phyloP scores from a whole-genome alignment of 495 filamentous ascomycete genomes.

The Podospora pseudocomata region DNA sequence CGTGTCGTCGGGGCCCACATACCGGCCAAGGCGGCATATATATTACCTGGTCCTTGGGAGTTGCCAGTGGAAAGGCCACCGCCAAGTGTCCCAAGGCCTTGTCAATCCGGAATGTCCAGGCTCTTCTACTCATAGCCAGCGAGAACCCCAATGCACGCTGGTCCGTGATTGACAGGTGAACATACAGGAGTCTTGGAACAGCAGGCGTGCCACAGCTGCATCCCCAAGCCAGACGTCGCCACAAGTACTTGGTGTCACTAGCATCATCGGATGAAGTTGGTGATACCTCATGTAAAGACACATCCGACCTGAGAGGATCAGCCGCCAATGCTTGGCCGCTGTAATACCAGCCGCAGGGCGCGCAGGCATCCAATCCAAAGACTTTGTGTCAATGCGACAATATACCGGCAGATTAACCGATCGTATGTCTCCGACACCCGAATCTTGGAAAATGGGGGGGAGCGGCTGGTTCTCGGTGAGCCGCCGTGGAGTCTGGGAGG shows the following conservation, averaged over 20 bases:
- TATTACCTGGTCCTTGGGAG: neutral
- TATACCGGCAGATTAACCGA: slow-evolving; percentile 20
- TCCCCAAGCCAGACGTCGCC: neutral
- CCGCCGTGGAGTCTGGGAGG: neutral
- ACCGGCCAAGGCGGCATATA: neutral
- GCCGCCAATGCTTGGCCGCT: slow-evolving; percentile 10
- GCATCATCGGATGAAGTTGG: neutral
- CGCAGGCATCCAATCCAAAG: slow-evolving; percentile 12
- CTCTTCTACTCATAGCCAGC: neutral
- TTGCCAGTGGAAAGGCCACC: slow-evolving; percentile 3
- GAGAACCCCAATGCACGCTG: neutral
- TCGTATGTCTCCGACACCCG: slow-evolving; percentile 18
- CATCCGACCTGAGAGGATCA: neutral
- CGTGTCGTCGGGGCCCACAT: neutral
- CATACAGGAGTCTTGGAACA: too few relatives aligned
- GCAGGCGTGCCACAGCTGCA: neutral
- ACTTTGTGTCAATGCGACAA: slow-evolving; percentile 3
- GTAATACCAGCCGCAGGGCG: slow-evolving; percentile 6
- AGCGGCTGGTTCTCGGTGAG: neutral
- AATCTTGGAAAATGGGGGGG: slow-evolving; percentile 11
- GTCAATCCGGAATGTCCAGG: neutral
- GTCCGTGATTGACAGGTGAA: too few relatives aligned
- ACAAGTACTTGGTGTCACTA: neutral
- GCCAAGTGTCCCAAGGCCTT: slow-evolving; percentile 12
- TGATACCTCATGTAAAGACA: neutral